Conservation (phyloP, 169 alveolate species). For the Plasmodium blacklocki region DNA sequence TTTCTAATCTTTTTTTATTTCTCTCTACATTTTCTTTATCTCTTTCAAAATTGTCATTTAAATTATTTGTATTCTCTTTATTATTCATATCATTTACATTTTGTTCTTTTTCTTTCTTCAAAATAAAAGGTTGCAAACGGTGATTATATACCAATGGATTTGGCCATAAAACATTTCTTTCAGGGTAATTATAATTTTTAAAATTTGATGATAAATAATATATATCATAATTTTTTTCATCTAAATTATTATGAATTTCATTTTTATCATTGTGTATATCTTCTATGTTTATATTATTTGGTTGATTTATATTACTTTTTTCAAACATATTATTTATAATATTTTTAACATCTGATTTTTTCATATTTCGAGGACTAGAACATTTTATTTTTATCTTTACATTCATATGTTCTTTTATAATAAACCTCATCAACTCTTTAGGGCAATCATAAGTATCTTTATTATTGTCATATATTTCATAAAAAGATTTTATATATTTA, state of each 20-base stretch:
- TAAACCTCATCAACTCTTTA: slow-evolving; percentile 75
- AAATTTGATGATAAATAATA: slow-evolving; percentile 29
- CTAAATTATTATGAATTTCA: neutral
- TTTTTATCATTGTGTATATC: neutral
- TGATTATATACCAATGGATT: slow-evolving; percentile 77
- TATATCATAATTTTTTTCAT: neutral
- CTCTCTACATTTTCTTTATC: slow-evolving; percentile 32
- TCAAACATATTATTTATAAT: slow-evolving; percentile 43
- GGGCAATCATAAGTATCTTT: slow-evolving; percentile 78
- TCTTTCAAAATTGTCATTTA: slow-evolving; percentile 10
- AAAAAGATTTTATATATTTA: slow-evolving; percentile 33
- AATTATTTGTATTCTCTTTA: neutral
- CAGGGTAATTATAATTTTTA: slow-evolving; percentile 44
- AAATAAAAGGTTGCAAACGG: slow-evolving; percentile 65
- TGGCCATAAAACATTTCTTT: slow-evolving; percentile 80
- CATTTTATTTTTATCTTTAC: slow-evolving; percentile 80
- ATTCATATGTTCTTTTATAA: slow-evolving; percentile 76
- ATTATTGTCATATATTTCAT: slow-evolving; percentile 76
- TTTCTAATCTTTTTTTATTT: slow-evolving; percentile 69
- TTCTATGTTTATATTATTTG: neutral
- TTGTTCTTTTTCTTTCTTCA: slow-evolving; percentile 20
- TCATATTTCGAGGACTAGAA: slow-evolving; percentile 78
- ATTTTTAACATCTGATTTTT: slow-evolving; percentile 48
- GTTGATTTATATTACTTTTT: neutral
- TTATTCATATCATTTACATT: neutral